These are phyloP conservation scores for Clonostachys rosea DNA, from an alignment of 2,329 filamentous ascomycete species.

Conservation along the genomic window DNA sequence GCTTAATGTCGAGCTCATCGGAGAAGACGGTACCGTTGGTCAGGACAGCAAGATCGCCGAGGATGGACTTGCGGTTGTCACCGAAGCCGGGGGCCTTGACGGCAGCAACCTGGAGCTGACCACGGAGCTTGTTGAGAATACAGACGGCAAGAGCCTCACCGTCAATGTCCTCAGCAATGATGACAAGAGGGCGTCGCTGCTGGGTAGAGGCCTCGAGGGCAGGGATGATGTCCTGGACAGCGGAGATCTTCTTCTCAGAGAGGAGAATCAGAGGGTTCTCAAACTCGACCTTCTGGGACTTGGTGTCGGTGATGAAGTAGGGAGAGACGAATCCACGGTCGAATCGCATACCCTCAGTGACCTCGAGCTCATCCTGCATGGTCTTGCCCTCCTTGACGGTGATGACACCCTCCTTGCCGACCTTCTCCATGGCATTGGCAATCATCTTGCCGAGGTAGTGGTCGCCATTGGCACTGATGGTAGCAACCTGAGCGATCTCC, in stretches of 20 bases:
- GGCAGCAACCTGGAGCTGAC: slow-evolving; percentile 95
- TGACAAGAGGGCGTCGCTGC: slow-evolving; percentile 89
- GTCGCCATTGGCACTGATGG: slow-evolving; percentile 97
- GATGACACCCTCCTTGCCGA: slow-evolving; percentile 99
- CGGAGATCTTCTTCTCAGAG: slow-evolving; percentile 99
- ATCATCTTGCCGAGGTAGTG: slow-evolving; percentile 92
- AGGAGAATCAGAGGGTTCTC: slow-evolving; percentile 98
- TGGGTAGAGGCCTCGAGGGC: slow-evolving; percentile 96
- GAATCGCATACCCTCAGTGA: slow-evolving; percentile 99
- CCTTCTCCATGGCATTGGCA: slow-evolving; percentile 99
- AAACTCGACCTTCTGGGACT: slow-evolving; percentile 98
- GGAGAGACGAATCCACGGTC: slow-evolving; percentile 97
- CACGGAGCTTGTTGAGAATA: slow-evolving; percentile 99
- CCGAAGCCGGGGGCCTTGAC: slow-evolving; percentile 99
- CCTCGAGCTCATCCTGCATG: slow-evolving; percentile 92
- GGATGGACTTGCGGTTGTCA: slow-evolving; percentile 99
- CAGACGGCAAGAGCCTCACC: slow-evolving; percentile 97
- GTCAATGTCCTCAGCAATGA: slow-evolving; percentile 98
- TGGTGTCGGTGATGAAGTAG: slow-evolving; percentile 99
- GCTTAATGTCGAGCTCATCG: slow-evolving; percentile 97
- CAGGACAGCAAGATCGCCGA: slow-evolving; percentile 91
- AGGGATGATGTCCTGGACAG: slow-evolving; percentile 97
- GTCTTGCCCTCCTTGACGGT: slow-evolving; percentile 99
- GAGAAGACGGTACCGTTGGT: slow-evolving; percentile 98
- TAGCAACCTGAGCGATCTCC: slow-evolving; percentile 97